Base-by-base conservation (phyloP, 192 early-diverging fungal species). In the Irineochytrium annulatum region DNA sequence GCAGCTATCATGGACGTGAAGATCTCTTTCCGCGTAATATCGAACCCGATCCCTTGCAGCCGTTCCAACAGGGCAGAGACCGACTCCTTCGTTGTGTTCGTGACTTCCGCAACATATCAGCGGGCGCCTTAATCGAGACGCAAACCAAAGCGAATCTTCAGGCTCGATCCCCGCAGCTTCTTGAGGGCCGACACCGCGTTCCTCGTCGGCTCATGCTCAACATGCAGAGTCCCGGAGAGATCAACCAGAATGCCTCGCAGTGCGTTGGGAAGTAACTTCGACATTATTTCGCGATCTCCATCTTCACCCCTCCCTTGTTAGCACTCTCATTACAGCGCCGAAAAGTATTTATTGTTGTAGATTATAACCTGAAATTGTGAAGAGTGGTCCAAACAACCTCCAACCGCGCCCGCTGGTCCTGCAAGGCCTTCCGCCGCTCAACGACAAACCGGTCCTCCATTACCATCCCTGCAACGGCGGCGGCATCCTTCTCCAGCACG, bases 41-140 rank as follows among this genome's bases (percentile, higher is more conserved):
- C 65, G 57, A 95, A 89, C 0, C 90, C 92, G 24, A 94, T 69
- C 11, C 44, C 44, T 16, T 57, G 51, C 13, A 95, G 75, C 45
- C 82, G 80, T n/a, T 55, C 49, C n/a, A 83, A 69, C 0, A 94
- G 69, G 16, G 48, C 48, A 28, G 66, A 63, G 32, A 74, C 70
- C 31, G 84, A 86, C 53, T 87, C 79, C 54, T 90, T 91, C 17
- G 93, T 93, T 1, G 91, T 93, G 70, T 95, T 95, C 43, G 90
- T 90, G n/a, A 89, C 86, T 24, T 17, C 39, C 17, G 53, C 19
- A 44, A 19, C 43, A 51, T 11, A 58, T 43, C 41, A 46, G 8
- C 13, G 39, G 49, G 16, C 41, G 22, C 45, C 51, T 24, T 1
- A 60, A 33, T 31, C 1, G 28, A 8, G 44, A 11, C 51, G 14